These are phyloP conservation scores for Hanseniaspora sp. DNA, from an alignment of 1,139 yeast genomes.

Conservation along the genomic window DNA sequence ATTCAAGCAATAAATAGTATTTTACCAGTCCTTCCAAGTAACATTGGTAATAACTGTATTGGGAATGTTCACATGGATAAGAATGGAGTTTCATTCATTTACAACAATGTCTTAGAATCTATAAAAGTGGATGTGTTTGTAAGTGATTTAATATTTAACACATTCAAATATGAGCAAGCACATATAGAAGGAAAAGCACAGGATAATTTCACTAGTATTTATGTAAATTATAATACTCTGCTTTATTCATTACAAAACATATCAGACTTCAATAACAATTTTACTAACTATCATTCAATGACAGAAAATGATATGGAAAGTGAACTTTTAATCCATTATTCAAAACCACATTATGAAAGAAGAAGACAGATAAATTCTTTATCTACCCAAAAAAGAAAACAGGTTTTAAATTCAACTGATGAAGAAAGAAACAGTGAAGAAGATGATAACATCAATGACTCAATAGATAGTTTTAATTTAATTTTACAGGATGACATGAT, in stretches of 20 bases:
- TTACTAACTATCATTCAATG: neutral
- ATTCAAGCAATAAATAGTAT: constrained; percentile 12
- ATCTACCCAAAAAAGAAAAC: neutral
- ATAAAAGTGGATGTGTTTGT: constrained; percentile 14
- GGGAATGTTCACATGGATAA: constrained; percentile 14
- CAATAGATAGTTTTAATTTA: constrained; percentile 3
- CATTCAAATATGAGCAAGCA: neutral
- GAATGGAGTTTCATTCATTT: constrained; percentile 12
- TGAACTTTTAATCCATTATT: constrained; percentile 13
- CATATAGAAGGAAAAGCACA: neutral
- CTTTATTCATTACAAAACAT: constrained; percentile 10
- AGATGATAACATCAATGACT: neutral
- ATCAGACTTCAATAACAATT: neutral
- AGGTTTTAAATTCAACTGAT: neutral
- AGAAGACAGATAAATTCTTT: neutral
- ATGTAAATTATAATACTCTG: constrained; percentile 9
- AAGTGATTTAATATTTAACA: constrained; percentile 10
- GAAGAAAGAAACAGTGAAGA: neutral
- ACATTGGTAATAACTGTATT: constrained; percentile 7
- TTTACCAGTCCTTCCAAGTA: neutral
- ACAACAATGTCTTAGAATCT: constrained; percentile 8
- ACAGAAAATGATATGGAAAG: neutral
- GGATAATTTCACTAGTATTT: constrained; percentile 5
- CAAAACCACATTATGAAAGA: neutral
- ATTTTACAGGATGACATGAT: constrained; percentile 12